Conservation (phyloP, 306 rosid species). For the Inga leiocalycina region DNA sequence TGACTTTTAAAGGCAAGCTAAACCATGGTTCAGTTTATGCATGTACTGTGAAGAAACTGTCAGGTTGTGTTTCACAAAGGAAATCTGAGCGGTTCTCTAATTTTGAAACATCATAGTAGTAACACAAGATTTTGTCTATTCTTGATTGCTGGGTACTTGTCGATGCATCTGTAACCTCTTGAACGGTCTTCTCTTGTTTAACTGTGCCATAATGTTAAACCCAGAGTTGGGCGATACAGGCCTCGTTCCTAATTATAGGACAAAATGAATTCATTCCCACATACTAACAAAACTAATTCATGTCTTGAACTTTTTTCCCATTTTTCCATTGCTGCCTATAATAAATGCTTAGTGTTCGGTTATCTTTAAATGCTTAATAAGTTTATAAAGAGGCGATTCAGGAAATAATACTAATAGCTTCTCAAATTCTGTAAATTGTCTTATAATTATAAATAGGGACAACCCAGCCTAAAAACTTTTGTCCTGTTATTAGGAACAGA, state of each 20-base stretch:
- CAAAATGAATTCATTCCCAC: neutral
- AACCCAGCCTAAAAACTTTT: neutral
- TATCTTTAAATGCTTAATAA: neutral
- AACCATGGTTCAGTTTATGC: constrained; percentile 21
- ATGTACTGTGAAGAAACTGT: constrained; percentile 4
- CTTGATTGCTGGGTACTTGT: constrained; percentile 14
- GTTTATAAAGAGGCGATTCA: neutral
- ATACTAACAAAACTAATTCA: neutral
- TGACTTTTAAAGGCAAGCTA: constrained; percentile 29
- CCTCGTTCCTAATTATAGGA: neutral
- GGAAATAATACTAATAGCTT: neutral
- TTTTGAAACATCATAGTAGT: constrained; percentile 6
- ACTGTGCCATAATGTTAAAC: constrained; percentile 5
- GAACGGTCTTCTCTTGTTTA: constrained; percentile 6
- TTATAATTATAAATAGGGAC: too few relatives aligned
- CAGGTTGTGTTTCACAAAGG: constrained; percentile 1
- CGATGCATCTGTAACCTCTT: constrained; percentile 14
- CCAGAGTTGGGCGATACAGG: constrained; percentile 19
- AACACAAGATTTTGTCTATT: constrained; percentile 30
- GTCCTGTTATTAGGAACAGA: neutral
- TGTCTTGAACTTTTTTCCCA: neutral
- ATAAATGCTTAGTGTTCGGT: neutral
- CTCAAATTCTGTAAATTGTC: neutral
- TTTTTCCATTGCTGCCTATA: neutral
- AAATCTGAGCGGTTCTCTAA: constrained; percentile 14